phyloP scores from a whole-genome alignment of 164 flowering plant genomes.

The Santalum album region DNA sequence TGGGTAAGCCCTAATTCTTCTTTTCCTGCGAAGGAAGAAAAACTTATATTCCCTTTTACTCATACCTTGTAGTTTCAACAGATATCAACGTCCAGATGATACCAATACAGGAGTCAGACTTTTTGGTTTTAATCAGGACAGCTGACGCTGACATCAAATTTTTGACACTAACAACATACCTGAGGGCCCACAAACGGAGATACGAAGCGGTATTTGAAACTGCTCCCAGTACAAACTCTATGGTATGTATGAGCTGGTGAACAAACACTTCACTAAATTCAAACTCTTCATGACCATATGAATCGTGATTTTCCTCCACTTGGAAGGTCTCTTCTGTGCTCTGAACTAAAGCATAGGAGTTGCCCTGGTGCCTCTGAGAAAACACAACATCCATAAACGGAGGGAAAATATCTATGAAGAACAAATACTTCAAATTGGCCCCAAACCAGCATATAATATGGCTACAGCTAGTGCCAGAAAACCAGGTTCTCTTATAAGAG shows the following conservation, averaged over 20 bases:
- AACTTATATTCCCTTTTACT: too few relatives aligned
- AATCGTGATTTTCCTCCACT: constrained; percentile 41
- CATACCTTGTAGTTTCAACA: too few relatives aligned
- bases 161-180: constrained; percentile 47
- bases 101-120: too few relatives aligned
- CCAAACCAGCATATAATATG: too few relatives aligned
- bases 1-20: too few relatives aligned
- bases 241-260: constrained; percentile 95
- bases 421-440: too few relatives aligned
- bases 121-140: too few relatives aligned
- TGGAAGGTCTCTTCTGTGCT: constrained; percentile 59
- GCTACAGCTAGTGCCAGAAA: too few relatives aligned
- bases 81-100: too few relatives aligned
- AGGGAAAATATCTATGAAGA: neutral
- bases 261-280: constrained; percentile 96
- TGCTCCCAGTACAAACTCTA: constrained; percentile 97
- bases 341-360: constrained; percentile 52
- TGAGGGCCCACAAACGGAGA: constrained; percentile 97
- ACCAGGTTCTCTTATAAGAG: too few relatives aligned
- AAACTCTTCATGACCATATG: constrained; percentile 86
- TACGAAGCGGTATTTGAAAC: constrained; percentile 97
- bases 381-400: constrained; percentile 8
- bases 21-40: too few relatives aligned
- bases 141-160: too few relatives aligned
- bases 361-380: constrained; percentile 81